A percentile compares a stretch with the other conserved stretches of the same genome.
These are phyloP conservation scores for Schizochytrium sp. DNA, from an alignment of 108 stramenopile genomes.

Conservation along the genomic window DNA sequence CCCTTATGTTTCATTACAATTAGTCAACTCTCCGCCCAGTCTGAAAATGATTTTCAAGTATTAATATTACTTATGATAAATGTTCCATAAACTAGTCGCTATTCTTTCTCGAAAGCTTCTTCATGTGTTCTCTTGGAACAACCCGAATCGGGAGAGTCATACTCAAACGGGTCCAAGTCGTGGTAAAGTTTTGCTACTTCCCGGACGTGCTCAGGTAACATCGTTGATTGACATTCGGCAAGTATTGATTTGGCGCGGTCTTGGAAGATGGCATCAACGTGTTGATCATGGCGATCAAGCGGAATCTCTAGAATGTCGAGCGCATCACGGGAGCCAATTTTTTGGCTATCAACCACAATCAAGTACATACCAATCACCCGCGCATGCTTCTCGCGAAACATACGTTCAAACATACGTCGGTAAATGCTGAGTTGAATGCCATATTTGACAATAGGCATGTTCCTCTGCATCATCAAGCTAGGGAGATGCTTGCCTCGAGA, in stretches of 20 bases:
- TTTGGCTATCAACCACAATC: neutral
- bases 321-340: neutral
- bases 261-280: neutral
- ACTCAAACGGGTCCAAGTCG: neutral
- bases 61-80: too few species aligned
- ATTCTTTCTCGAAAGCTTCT: too few species aligned
- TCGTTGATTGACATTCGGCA: neutral
- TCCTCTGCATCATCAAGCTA: neutral
- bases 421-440: slow-evolving; percentile 22
- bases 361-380: neutral
- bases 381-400: neutral
- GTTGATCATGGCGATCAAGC: neutral
- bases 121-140: neutral
- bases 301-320: neutral
- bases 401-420: neutral
- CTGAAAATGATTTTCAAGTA: neutral
- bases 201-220: neutral
- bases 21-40: neutral
- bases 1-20: neutral
- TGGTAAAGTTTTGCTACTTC: neutral
- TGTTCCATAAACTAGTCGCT: too few species aligned
- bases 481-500: neutral
- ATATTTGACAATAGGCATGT: neutral
- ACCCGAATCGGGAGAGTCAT: neutral
- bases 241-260: neutral